Base-by-base conservation (phyloP, 2,329 filamentous ascomycete species). In the Neofusicoccum sp. region DNA sequence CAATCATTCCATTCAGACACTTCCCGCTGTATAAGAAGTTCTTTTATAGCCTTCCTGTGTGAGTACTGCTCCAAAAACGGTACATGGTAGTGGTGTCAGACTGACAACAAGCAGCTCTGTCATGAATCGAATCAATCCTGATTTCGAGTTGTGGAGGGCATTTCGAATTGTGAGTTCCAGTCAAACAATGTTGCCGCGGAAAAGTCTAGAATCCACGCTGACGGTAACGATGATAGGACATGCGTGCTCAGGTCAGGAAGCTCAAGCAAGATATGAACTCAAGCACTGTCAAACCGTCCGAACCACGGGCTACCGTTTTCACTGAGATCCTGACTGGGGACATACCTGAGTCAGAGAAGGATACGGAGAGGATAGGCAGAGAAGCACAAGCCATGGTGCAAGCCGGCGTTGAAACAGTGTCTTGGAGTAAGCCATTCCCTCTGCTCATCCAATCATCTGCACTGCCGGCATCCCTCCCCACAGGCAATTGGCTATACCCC, bases 321-420 rank as follows among this genome's bases (percentile, higher is more conserved):
- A 36, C 40, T 20, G 54, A 58, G 38, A 58, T 58, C 14, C 54
- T 58, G 30, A 45, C 6, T 20, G 28, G 31, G 20, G 36, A 47
- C 43, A 31, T 58, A 8, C 54, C 54, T 4, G 41, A 45, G 3
- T 63, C 68, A 14, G 75, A 77, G 58, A 79, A 79, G 62, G 68
- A 71, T 1, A 67, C 67, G 5, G 58, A 65, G 7, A 66, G 73
- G 4, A 58, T 76, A 24, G 65, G 63, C 16, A 70, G 73, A 28
- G 74, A 76, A 41, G 69, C 67, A 24, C 63, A 68, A 47, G 60
- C 69, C 3, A 53, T 75, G 4, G 63, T 72, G 1, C 62, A 66
- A 16, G 73, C 74, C 4, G 73, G 74, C 0, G 62, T 67, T 2
- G 71, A 73, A 30, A 76, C 73, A 4, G 41, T 58, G 9, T 47